Evolutionary conservation across 495 filamentous ascomycete genomes (phyloP).

Genomic region (Talaromyces adpressus): DNA sequence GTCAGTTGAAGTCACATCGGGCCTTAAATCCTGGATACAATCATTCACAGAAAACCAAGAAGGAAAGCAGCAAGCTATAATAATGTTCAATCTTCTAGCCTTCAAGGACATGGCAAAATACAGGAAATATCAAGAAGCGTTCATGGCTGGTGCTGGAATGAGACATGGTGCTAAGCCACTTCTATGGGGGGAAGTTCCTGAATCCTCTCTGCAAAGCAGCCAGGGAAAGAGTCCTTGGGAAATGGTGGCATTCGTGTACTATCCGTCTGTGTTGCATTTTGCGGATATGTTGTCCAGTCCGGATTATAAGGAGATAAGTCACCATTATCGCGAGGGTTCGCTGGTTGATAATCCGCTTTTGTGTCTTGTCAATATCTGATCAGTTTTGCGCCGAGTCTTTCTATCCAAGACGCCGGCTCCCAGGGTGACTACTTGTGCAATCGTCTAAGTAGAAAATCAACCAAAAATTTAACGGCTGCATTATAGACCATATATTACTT

Average conservation of each 20-base stretch:
- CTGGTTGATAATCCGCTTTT: conserved; percentile 5
- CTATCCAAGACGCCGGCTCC: neutral
- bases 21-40: neutral
- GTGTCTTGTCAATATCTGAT: neutral
- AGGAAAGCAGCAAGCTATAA: neutral
- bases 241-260: conserved; percentile 5
- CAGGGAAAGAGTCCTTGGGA: conserved; percentile 1
- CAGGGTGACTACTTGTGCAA: neutral
- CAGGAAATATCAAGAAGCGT: neutral
- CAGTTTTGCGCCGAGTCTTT: neutral
- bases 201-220: neutral
- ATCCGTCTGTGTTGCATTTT: conserved; percentile 9
- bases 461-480: no score
- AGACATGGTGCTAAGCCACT: conserved; percentile 3
- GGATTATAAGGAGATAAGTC: conserved; percentile 8
- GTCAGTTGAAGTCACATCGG: neutral
- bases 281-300: conserved; percentile 4
- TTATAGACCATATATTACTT: no score
- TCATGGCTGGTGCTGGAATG: neutral
- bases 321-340: conserved; percentile 5
- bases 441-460: no score
- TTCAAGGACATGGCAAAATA: conserved; percentile 9
- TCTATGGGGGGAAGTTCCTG: neutral
- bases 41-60: neutral
- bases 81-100: conserved; percentile 7